Evolutionary conservation across 495 filamentous ascomycete species (phyloP).

Genomic region (Friedmanniomyces simplex): DNA sequence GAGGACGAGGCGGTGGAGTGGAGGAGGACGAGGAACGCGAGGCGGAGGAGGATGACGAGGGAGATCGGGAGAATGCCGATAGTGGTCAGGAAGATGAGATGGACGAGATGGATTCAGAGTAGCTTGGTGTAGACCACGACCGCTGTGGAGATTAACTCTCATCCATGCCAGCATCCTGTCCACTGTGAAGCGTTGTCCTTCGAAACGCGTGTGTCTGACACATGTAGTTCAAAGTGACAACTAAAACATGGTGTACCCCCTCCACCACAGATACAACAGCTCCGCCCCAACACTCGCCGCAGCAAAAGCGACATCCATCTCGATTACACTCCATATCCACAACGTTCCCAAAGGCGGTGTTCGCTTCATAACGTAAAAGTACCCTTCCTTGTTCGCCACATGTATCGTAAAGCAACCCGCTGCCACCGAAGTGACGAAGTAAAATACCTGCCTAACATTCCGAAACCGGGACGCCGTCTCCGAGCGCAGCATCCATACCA

Average conservation of each 20-base stretch:
- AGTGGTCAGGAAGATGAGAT: no score
- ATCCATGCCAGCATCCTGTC: no score
- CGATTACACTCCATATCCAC: conserved; percentile 90
- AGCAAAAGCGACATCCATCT: conserved; percentile 64
- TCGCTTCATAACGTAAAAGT: conserved; percentile 84
- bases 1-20: no score
- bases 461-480: conserved; percentile 17
- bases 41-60: no score
- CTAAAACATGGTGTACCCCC: conserved; percentile 52
- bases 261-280: conserved; percentile 57
- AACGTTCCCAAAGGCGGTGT: conserved; percentile 80
- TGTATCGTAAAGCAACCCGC: conserved; percentile 69
- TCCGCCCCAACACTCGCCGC: conserved; percentile 49
- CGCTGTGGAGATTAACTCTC: no score
- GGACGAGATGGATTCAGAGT: no score
- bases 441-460: conserved; percentile 48
- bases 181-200: not conserved
- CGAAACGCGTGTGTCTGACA: not conserved
- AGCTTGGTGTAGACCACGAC: no score
- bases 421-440: conserved; percentile 43
- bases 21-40: no score
- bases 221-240: conserved; percentile 11
- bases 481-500: conserved; percentile 51
- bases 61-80: no score
- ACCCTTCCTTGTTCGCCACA: conserved; percentile 66